Evolutionary conservation across 2,329 filamentous ascomycete species (phyloP).

Genomic region (Botrytis cinerea): DNA sequence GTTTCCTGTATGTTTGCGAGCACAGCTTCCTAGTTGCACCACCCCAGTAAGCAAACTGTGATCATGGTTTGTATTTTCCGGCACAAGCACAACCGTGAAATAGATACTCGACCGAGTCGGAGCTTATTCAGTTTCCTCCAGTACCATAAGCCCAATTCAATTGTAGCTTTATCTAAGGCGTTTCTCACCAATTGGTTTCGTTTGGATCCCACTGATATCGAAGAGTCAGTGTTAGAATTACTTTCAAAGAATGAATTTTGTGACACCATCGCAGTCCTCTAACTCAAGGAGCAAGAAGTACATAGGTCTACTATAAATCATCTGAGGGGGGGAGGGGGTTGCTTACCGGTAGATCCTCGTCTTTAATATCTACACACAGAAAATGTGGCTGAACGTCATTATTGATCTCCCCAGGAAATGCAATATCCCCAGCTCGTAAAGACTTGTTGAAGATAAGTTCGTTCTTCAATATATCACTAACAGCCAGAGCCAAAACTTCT

Average conservation of each 20-base stretch:
- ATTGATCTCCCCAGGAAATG: background rate
- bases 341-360: background rate
- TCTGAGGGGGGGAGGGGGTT: background rate
- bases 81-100: background rate
- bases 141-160: background rate
- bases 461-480: background rate
- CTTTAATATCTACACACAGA: background rate
- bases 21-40: background rate
- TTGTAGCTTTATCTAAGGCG: background rate
- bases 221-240: background rate
- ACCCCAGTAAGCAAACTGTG: background rate
- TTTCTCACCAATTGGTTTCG: background rate
- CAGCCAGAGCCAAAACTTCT: background rate
- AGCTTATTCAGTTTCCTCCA: background rate
- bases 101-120: background rate
- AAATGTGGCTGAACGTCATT: background rate
- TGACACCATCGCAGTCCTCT: background rate
- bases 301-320: background rate
- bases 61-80: fast-evolving
- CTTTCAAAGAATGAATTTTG: too few species aligned
- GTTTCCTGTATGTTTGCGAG: background rate
- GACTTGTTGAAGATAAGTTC: background rate
- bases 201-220: background rate
- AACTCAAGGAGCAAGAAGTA: background rate
- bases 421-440: background rate